Evolutionary conservation across 306 rosid genomes (phyloP).

Genomic region (Lupinus albus): DNA sequence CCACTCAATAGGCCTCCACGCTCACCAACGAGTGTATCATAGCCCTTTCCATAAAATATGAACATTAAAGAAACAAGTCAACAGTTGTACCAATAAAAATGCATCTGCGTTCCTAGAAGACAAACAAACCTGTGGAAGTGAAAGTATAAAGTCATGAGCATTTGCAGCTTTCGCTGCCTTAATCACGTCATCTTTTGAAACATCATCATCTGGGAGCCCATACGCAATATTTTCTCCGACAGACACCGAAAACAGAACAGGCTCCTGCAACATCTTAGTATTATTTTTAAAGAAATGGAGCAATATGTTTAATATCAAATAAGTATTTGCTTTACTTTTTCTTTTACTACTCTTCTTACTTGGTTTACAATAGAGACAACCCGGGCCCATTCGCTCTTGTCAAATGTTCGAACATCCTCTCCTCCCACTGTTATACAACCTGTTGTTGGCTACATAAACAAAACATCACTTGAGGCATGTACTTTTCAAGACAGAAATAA

Average conservation of each 20-base stretch:
- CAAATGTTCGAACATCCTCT: slow-evolving; percentile 89
- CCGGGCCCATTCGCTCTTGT: slow-evolving; percentile 95
- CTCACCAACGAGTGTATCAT: slow-evolving; percentile 92
- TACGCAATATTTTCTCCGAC: slow-evolving; percentile 97
- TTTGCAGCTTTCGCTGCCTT: slow-evolving; percentile 98
- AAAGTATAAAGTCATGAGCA: slow-evolving; percentile 82
- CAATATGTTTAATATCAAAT: slow-evolving; percentile 31
- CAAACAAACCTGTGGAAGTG: slow-evolving; percentile 83
- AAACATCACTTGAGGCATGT: slow-evolving; percentile 31
- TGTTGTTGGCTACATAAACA: slow-evolving; percentile 66
- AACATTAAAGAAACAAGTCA: slow-evolving; percentile 25
- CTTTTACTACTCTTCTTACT: slow-evolving; percentile 46
- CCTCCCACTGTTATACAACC: slow-evolving; percentile 87
- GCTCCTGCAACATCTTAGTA: slow-evolving; percentile 64
- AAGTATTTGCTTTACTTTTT: not conserved
- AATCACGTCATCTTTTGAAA: slow-evolving; percentile 85
- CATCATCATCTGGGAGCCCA: slow-evolving; percentile 92
- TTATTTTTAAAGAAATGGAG: slow-evolving; percentile 27
- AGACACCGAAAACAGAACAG: slow-evolving; percentile 89
- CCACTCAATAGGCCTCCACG: slow-evolving; percentile 96
- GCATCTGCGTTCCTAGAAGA: slow-evolving; percentile 29
- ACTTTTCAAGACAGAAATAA: slow-evolving; percentile 31
- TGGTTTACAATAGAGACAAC: slow-evolving; percentile 85
- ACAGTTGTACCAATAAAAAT: not conserved
- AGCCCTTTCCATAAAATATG: slow-evolving; percentile 58